Percentiles rank a stretch among this genome's conserved stretches.
Evolutionary conservation across 73 alveolate genomes (phyloP).

Genomic region (Uronychia setigera): DNA sequence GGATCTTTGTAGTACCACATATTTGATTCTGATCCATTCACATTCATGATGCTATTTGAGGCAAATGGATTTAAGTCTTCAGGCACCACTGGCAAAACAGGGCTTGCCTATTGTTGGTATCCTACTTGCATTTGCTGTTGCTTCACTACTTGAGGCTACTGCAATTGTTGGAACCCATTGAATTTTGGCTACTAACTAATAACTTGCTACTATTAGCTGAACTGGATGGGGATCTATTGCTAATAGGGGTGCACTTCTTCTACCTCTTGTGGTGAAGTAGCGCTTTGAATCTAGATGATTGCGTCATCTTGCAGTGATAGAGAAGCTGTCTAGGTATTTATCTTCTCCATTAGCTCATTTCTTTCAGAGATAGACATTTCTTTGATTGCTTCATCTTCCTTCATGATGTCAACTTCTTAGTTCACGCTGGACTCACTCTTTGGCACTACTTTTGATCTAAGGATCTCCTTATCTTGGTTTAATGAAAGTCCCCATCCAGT

Average conservation of each 20-base stretch:
- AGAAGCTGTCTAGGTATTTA: background rate
- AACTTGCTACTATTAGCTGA: too few relatives aligned
- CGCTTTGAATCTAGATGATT: conserved; percentile 13
- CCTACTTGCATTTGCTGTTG: conserved; percentile 3
- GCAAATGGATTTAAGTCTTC: conserved; percentile 28
- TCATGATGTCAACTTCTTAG: background rate
- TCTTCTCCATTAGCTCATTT: background rate
- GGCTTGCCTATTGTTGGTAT: background rate
- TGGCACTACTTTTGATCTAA: background rate
- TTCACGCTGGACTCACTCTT: background rate
- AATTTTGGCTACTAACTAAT: background rate
- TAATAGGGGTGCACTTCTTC: too few relatives aligned
- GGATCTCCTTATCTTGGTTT: background rate
- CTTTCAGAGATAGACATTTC: background rate
- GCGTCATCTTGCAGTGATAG: conserved; percentile 29
- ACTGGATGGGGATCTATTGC: too few relatives aligned
- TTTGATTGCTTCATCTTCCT: background rate
- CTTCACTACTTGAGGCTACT: background rate
- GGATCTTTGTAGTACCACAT: conserved; percentile 67
- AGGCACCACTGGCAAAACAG: background rate
- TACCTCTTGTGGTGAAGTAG: too few relatives aligned
- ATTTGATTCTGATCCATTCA: conserved; percentile 7
- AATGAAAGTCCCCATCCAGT: background rate
- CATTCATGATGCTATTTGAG: conserved; percentile 10
- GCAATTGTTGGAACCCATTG: conserved; percentile 9